Base-by-base conservation (phyloP, 2,329 filamentous ascomycete species). In the Cadophora sp. region DNA sequence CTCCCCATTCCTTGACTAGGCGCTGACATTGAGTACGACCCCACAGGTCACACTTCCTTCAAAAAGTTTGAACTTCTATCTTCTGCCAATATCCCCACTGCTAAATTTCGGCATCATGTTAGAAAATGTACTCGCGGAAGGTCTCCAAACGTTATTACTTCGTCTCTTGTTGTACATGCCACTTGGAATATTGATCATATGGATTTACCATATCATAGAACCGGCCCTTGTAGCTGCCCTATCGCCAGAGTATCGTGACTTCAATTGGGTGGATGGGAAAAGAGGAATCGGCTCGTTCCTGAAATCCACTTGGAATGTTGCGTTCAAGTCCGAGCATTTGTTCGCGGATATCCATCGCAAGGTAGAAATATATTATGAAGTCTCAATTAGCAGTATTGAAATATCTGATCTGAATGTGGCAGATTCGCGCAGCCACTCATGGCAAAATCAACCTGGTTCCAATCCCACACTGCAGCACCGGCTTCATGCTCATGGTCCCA, bases 401-500 rank as follows among this genome's bases (percentile, higher is more conserved):
- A 6, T 24, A 24, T 24, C 29, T 59, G n/a, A 24, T 22, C 3
- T 4, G 24, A n/a, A 2, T 40, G 14, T 24, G 9, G 8, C 22
- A 59, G 55, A 59, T 59, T n/a, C 55, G 26, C 29, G 9, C 26
- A n/a, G 55, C 55, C 22, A 34, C 26, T n/a, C 26, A 59, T 59
- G 31, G 31, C 29, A 59, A 59, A 7, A 59, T 59, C 27, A 31
- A 59, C n/a, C 16, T 59, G 55, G 55, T 59, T 4, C 55, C 55
- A 40, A 40, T 59, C 22, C 55, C 55, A 12, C 55, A 59, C n/a
- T 59, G 55, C 55, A 59, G 55, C 55, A 59, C 29, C 2, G 59
- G 27, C 6, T 61, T 61, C 58, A 61, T 61, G 37, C 58, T 61
- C 58, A 61, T 61, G 58, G 58, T 61, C 16, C 58, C 58, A 2